Percentiles rank a stretch among this genome's conserved stretches.
Conservation (phyloP, 1,139 yeast genomes). For the Yueomyces sp. region DNA sequence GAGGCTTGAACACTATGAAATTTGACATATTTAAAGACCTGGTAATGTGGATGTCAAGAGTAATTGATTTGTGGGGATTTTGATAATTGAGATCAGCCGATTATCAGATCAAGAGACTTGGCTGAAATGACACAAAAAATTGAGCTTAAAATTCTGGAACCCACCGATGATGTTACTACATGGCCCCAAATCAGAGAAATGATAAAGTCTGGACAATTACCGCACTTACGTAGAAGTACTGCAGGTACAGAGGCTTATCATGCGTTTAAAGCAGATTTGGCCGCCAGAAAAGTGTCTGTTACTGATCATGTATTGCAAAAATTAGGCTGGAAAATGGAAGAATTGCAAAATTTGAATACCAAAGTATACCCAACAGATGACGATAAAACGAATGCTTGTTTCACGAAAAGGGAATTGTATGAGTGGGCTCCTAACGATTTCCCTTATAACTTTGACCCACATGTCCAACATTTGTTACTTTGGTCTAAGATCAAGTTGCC, state of each 20-base stretch:
- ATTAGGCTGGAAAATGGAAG: slow-evolving; percentile 13
- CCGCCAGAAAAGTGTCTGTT: slow-evolving; percentile 6
- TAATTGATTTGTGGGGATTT: too few relatives aligned
- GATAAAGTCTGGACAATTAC: slow-evolving; percentile 12
- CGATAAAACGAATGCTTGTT: slow-evolving; percentile 8
- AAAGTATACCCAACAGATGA: slow-evolving; percentile 6
- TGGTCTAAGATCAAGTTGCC: slow-evolving; percentile 34
- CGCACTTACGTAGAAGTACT: slow-evolving; percentile 10
- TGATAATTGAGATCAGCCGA: too few relatives aligned
- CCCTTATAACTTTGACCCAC: slow-evolving; percentile 29
- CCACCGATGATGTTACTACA: background rate
- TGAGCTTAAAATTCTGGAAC: background rate
- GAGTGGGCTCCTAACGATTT: slow-evolving; percentile 26
- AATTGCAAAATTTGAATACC: slow-evolving; percentile 10
- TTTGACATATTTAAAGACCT: too few relatives aligned
- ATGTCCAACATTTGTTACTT: slow-evolving; percentile 27
- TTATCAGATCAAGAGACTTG: too few relatives aligned
- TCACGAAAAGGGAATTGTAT: slow-evolving; percentile 7
- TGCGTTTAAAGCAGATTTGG: slow-evolving; percentile 10
- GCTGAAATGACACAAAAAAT: background rate
- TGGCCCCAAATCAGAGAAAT: slow-evolving; percentile 13
- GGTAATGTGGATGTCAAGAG: too few relatives aligned
- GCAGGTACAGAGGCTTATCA: slow-evolving; percentile 12
- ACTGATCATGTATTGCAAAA: slow-evolving; percentile 10
- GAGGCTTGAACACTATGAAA: too few relatives aligned